phyloP scores from a whole-genome alignment of 2,329 filamentous ascomycete species.

The Tolypocladium nubicola region DNA sequence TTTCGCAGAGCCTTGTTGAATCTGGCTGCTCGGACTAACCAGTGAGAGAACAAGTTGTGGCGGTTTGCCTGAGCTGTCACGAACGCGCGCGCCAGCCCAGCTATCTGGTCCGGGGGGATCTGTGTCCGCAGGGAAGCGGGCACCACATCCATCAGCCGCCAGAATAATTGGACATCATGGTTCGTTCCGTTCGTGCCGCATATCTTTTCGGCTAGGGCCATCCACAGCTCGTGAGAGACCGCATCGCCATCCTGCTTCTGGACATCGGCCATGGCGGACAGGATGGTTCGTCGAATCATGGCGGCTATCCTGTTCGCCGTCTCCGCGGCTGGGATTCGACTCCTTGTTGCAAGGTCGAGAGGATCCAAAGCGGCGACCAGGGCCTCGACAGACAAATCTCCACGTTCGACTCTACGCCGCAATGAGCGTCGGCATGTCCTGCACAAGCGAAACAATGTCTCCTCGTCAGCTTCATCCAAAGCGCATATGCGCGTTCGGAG shows the following conservation, averaged over 20 bases:
- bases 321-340: constrained; percentile 4
- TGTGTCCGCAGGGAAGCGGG: constrained; percentile 6
- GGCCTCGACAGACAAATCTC: constrained; percentile 6
- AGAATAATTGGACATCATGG: constrained; percentile 10
- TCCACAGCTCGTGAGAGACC: constrained; percentile 8
- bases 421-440: constrained; percentile 6
- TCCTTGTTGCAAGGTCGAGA: constrained; percentile 7
- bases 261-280: constrained; percentile 7
- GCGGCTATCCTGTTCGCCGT: constrained; percentile 7
- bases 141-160: constrained; percentile 7
- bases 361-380: constrained; percentile 9
- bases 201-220: constrained; percentile 4
- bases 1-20: constrained; percentile 8
- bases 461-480: constrained; percentile 1
- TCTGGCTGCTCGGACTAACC: constrained; percentile 7
- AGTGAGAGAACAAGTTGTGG: constrained; percentile 6
- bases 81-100: constrained; percentile 5
- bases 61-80: constrained; percentile 10
- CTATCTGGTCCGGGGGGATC: constrained; percentile 6
- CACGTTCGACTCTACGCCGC: constrained; percentile 5
- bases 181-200: constrained; percentile 3
- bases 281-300: constrained; percentile 10
- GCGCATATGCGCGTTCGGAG: constrained; percentile 6
- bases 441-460: constrained; percentile 2
- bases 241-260: constrained; percentile 1